Base-by-base conservation (phyloP, 2,329 filamentous ascomycete genomes). In the Dactylonectria estremocensis region DNA sequence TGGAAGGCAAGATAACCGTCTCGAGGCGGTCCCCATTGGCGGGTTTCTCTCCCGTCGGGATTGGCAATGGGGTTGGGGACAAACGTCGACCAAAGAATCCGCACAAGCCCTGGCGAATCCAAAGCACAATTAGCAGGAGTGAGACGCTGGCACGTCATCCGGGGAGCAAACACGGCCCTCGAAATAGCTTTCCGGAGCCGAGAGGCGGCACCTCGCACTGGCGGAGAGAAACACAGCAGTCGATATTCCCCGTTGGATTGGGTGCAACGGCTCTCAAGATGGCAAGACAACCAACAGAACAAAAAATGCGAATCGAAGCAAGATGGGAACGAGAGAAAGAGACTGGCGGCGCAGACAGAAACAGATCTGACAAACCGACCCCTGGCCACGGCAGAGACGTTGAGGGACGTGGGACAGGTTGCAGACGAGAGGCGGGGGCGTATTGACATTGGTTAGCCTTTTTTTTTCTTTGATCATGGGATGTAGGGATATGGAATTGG, bases 321-420 rank as follows among this genome's bases (percentile, higher is more conserved):
- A 18, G 48, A 33, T 43, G 11, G 35, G 33, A 43, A 28, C 8
- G 35, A 43, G 40, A 31, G 18, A 48, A 7, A n/a, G 64, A 37
- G 50, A 37, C 18, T 46, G 31, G 24, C 24, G 54, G 48, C 28
- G 24, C 20, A 7, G 48, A 43, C 40, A 8, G 58, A 45, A 43
- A 52, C 48, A 37, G 40, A 31, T 37, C 24, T 45, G 37, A 59
- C 16, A 22, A 50, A 43, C 35, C 59, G 24, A 7, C 63, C 64
- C 57, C 71, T 61, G 64, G 69, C 62, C 68, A 78, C 76, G 48
- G 43, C 71, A 73, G 69, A n/a, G 65, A 73, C 67, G 74, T 46
- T 69, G 74, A 54, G 70, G 48, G 64, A 77, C 71, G 76, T 76
- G 67, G 43, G 72, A 76, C 70, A 57, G 49, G 61, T 62, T 60